Conservation (phyloP, 2,329 filamentous ascomycete genomes). For the Lasiodiplodia sp. region DNA sequence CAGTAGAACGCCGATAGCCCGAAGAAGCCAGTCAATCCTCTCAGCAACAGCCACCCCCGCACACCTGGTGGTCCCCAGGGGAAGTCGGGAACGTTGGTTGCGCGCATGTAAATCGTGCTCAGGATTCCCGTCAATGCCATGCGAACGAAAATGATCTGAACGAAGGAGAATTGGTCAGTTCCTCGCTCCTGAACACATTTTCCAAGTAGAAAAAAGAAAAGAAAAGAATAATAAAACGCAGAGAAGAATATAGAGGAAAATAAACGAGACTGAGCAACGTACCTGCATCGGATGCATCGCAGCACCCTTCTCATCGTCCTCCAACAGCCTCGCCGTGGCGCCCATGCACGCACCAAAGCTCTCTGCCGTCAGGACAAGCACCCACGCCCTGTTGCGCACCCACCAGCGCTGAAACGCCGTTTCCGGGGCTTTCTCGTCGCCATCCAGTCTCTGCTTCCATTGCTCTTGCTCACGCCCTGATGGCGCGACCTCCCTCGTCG, state of each 20-base stretch:
- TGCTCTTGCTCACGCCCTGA: conserved; percentile 4
- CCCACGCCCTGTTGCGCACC: conserved; percentile 23
- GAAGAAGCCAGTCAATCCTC: conserved; percentile 39
- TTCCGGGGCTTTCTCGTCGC: not conserved
- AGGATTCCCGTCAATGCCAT: conserved; percentile 75
- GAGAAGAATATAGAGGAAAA: too few species aligned
- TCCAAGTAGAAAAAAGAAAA: not conserved
- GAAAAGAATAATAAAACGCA: not conserved
- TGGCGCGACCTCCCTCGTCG: not conserved
- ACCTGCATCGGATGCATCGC: conserved; percentile 30
- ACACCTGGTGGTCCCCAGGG: conserved; percentile 37
- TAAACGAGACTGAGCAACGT: not conserved
- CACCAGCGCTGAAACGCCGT: conserved; percentile 15
- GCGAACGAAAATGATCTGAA: conserved; percentile 74
- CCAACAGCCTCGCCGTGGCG: conserved; percentile 24
- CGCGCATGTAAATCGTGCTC: conserved; percentile 75
- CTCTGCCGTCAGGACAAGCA: conserved; percentile 19
- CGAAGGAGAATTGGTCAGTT: not conserved
- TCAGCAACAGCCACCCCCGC: conserved; percentile 34
- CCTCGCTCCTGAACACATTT: not conserved
- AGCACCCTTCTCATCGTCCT: conserved; percentile 18
- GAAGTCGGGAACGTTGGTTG: conserved; percentile 52
- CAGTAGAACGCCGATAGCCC: conserved; percentile 42
- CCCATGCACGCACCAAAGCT: conserved; percentile 28
- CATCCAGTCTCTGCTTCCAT: not conserved